Conservation (phyloP, 768 basidiomycete species). For the Suillus cothurnatus region DNA sequence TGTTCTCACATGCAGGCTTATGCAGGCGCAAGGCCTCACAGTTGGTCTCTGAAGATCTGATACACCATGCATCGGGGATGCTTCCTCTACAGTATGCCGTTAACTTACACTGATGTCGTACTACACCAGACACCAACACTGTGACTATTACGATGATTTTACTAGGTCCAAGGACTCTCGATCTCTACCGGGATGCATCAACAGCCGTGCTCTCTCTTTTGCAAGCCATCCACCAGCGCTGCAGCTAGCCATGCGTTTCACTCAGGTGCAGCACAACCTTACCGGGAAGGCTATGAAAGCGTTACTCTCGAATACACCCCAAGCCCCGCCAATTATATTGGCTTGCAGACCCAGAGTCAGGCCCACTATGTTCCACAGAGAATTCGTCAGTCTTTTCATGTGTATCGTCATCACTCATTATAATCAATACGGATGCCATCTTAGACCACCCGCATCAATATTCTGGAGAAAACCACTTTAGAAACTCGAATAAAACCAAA, state of each 20-base stretch:
- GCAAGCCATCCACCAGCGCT: background rate
- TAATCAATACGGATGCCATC: background rate
- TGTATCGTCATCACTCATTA: background rate
- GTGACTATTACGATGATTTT: conserved; percentile 4
- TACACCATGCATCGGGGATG: background rate
- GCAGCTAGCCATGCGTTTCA: background rate
- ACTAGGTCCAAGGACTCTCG: conserved; percentile 26
- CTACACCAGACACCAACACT: conserved; percentile 11
- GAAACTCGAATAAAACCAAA: background rate
- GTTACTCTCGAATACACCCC: background rate
- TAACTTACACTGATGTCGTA: background rate
- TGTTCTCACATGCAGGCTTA: conserved; percentile 25
- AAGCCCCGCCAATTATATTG: background rate
- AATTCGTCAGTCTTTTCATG: background rate
- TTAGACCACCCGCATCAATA: background rate
- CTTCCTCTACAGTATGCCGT: background rate
- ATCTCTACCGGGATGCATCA: conserved; percentile 34
- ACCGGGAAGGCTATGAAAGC: background rate
- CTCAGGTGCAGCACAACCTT: background rate
- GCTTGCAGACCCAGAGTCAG: background rate
- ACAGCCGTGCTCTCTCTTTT: background rate
- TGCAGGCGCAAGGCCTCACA: background rate
- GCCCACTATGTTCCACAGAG: background rate
- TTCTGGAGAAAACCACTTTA: background rate
- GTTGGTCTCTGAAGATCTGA: background rate